Evolutionary conservation across 179 eudicot species (phyloP).

Genomic region (Vitellaria paradoxa): DNA sequence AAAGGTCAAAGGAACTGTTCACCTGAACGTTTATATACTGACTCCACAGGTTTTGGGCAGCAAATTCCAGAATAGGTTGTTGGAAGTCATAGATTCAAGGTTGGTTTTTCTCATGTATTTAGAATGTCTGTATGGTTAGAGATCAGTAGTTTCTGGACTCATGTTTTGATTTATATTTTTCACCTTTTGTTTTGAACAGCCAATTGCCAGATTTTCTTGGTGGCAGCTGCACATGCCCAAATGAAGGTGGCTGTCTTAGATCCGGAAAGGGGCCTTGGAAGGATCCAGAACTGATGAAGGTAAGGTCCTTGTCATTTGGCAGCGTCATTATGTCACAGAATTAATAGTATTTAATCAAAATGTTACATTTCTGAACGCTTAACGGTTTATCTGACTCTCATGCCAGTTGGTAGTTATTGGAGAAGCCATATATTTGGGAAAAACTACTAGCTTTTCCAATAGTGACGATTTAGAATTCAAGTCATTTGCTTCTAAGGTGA

Average conservation of each 20-base stretch:
- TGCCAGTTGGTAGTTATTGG: conserved; percentile 69
- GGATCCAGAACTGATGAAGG: conserved; percentile 89
- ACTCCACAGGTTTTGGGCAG: conserved; percentile 74
- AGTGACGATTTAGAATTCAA: conserved; percentile 56
- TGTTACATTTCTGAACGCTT: background rate
- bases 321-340: background rate
- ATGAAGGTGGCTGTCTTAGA: conserved; percentile 82
- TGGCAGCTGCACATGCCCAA: conserved; percentile 76
- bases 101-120: conserved; percentile 25
- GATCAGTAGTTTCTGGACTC: background rate
- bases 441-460: conserved; percentile 62
- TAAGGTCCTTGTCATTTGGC: conserved; percentile 23
- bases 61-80: conserved; percentile 65
- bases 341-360: background rate
- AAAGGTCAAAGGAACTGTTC: background rate
- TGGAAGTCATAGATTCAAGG: conserved; percentile 81
- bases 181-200: conserved; percentile 36
- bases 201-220: conserved; percentile 95
- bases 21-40: conserved; percentile 13
- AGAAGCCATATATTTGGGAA: conserved; percentile 52
- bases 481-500: conserved; percentile 63
- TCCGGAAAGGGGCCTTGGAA: conserved; percentile 97
- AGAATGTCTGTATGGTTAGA: background rate
- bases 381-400: conserved; percentile 14
- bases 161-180: background rate